A percentile compares a stretch with the other conserved stretches of the same genome.
phyloP scores from a whole-genome alignment of 208 protist genomes.

The Leishmania aethiopica region DNA sequence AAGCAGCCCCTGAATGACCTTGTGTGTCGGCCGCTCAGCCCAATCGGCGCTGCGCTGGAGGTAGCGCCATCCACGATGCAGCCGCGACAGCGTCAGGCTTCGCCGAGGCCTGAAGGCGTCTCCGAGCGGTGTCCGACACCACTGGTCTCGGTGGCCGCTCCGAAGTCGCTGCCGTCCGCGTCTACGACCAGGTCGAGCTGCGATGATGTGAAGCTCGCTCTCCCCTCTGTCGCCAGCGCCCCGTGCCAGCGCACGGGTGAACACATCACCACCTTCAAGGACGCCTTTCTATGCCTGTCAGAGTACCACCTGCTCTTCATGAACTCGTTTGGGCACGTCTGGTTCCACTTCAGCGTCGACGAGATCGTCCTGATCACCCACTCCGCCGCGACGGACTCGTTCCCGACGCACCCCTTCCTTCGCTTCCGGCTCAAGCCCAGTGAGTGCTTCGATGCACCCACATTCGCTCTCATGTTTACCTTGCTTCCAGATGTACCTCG shows the following conservation, averaged over 20 bases:
- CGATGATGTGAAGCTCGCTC: constrained; percentile 36
- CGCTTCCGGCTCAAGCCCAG: constrained; percentile 18
- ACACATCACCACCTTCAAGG: constrained; percentile 29
- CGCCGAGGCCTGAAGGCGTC: not conserved
- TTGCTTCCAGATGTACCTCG: constrained; percentile 20
- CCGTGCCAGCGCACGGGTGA: not conserved
- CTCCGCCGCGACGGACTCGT: constrained; percentile 19
- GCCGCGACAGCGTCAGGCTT: not conserved
- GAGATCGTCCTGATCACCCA: constrained; percentile 40
- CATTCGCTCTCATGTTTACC: constrained; percentile 20
- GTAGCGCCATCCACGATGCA: too few relatives aligned
- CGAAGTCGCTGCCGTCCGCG: not conserved
- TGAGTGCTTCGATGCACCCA: constrained; percentile 21
- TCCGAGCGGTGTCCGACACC: not conserved
- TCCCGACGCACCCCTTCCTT: constrained; percentile 13
- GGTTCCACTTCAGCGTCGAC: constrained; percentile 38
- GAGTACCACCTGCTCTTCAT: constrained; percentile 47
- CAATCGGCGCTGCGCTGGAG: not conserved
- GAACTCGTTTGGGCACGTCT: constrained; percentile 46
- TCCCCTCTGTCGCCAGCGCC: constrained; percentile 10
- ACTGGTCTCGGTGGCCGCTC: not conserved
- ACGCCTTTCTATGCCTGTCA: constrained; percentile 41
- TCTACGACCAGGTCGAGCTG: not conserved
- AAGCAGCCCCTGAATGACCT: not conserved
- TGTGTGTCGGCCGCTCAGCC: not conserved